These are phyloP conservation scores for Camellia granthamiana DNA, from an alignment of 148 eudicot genomes.

Conservation along the genomic window DNA sequence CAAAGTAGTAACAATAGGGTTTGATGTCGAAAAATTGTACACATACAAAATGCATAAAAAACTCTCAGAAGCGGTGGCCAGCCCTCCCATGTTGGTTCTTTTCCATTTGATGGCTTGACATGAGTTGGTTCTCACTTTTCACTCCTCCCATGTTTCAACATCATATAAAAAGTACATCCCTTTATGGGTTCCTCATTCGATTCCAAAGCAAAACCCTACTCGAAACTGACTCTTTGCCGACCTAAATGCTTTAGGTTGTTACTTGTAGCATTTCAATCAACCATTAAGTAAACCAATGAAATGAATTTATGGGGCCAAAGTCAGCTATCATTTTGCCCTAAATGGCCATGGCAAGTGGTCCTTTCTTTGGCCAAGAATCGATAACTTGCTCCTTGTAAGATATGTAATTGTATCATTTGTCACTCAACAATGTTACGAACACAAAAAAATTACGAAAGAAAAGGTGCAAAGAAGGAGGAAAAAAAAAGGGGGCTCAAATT, in stretches of 20 bases:
- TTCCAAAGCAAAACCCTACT: neutral
- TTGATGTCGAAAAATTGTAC: too few relatives aligned
- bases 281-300: too few relatives aligned
- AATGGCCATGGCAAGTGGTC: neutral
- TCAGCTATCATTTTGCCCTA: slow-evolving; percentile 2
- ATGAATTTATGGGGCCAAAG: neutral
- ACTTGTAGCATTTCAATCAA: too few relatives aligned
- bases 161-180: too few relatives aligned
- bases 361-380: neutral
- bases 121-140: neutral
- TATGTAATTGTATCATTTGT: neutral
- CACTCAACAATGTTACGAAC: neutral
- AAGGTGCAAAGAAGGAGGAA: too few relatives aligned
- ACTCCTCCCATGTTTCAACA: neutral
- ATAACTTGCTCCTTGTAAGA: neutral
- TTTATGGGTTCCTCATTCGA: neutral
- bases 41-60: too few relatives aligned
- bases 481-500: too few relatives aligned
- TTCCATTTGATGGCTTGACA: neutral
- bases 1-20: too few relatives aligned
- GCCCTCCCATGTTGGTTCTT: too few relatives aligned
- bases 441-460: too few relatives aligned
- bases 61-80: too few relatives aligned
- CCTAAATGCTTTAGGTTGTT: neutral
- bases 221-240: neutral